phyloP scores from a whole-genome alignment of 2,329 filamentous ascomycete genomes.

The Talaromyces funiculosus region DNA sequence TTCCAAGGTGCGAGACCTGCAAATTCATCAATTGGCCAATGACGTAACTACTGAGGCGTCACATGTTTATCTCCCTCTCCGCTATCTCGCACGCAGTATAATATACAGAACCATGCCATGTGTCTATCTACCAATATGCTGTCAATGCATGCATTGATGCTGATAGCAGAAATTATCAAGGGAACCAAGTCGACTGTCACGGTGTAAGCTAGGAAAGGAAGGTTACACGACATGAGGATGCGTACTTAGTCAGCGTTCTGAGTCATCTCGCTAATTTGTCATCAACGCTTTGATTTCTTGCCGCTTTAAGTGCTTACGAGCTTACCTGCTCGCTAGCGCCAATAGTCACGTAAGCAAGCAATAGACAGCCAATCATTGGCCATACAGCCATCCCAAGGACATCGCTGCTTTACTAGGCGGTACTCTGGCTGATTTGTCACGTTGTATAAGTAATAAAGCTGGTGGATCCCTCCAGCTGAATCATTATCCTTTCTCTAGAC shows the following conservation, averaged over 20 bases:
- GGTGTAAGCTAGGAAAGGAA: too few species aligned
- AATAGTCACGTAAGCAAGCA: background rate
- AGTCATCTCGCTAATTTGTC: background rate
- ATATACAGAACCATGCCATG: too few species aligned
- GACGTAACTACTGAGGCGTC: background rate
- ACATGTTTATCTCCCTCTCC: background rate
- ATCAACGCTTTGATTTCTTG: background rate
- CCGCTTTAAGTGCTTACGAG: too few species aligned
- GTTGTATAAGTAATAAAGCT: background rate
- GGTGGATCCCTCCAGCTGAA: background rate
- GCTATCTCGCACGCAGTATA: too few species aligned
- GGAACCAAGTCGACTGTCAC: too few species aligned
- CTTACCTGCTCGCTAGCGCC: background rate
- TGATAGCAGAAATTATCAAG: too few species aligned
- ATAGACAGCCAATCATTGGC: background rate
- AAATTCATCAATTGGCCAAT: background rate
- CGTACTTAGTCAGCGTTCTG: background rate
- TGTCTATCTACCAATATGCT: too few species aligned
- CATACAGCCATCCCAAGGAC: background rate
- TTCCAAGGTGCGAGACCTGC: too few species aligned
- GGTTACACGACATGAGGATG: too few species aligned
- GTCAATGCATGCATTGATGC: too few species aligned
- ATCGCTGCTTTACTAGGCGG: background rate
- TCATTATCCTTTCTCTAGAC: background rate
- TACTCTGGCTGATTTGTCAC: background rate